Conservation (phyloP, 2,329 filamentous ascomycete species). For the Cercospora sp. region DNA sequence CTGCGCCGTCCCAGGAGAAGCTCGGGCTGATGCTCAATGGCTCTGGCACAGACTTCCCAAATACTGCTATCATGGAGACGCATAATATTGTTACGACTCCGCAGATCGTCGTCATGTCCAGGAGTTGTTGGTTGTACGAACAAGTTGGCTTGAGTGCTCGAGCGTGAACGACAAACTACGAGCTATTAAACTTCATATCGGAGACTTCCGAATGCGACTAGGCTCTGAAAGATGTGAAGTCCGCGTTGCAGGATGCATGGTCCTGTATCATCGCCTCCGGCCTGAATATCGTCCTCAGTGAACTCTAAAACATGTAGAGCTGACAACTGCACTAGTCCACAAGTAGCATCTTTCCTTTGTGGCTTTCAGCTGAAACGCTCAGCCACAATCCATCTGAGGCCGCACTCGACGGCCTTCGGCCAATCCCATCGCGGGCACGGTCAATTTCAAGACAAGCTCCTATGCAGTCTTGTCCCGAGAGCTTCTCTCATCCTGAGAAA, state of each 20-base stretch:
- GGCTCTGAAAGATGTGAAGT: not conserved
- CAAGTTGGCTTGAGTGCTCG: not conserved
- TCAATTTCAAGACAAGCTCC: not conserved
- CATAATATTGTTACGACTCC: not conserved
- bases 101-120: not conserved
- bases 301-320: not conserved
- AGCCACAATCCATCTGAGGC: not conserved
- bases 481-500: not conserved
- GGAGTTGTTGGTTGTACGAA: not conserved
- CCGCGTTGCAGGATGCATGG: not conserved
- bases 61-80: not conserved
- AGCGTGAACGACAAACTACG: not conserved
- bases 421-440: not conserved
- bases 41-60: not conserved
- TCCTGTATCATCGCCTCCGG: not conserved
- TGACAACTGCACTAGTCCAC: not conserved
- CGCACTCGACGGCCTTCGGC: not conserved
- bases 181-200: not conserved
- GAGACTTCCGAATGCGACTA: not conserved
- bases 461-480: not conserved
- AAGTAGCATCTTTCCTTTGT: not conserved
- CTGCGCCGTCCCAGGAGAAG: slow-evolving; percentile 26
- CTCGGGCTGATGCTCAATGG: not conserved
- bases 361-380: not conserved
- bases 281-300: not conserved